A percentile compares a stretch with the other conserved stretches of the same genome.
phyloP scores from a whole-genome alignment of 1,284 basidiomycete species.

The Pseudozyma flocculosa region DNA sequence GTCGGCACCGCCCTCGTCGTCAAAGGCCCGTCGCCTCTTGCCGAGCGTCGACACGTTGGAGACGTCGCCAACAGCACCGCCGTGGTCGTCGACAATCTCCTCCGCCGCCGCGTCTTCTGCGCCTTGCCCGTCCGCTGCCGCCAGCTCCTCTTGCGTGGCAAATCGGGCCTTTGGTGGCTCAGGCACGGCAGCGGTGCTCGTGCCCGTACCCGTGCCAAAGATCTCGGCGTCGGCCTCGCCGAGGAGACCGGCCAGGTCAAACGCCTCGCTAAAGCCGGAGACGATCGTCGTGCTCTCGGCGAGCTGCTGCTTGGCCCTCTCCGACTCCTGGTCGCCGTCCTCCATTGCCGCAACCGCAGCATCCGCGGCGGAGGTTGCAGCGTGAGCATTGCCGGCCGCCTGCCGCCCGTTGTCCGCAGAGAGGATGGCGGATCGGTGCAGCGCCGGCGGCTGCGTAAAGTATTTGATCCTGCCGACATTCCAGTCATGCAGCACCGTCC shows the following conservation, averaged over 20 bases:
- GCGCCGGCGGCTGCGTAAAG: constrained; percentile 72
- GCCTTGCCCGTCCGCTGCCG: constrained; percentile 12
- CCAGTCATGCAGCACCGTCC: constrained; percentile 88
- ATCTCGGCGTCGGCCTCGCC: constrained; percentile 54
- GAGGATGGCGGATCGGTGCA: constrained; percentile 28
- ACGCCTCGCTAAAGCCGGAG: constrained; percentile 45
- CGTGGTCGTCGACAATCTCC: constrained; percentile 1
- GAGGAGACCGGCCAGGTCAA: constrained; percentile 52
- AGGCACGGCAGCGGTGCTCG: not conserved
- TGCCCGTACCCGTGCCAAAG: constrained; percentile 36
- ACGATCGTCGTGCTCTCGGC: constrained; percentile 30
- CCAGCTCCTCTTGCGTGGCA: constrained; percentile 4
- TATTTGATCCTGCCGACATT: constrained; percentile 94
- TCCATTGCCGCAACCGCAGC: no score
- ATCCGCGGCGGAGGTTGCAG: constrained; percentile 2
- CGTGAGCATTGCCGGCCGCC: no score
- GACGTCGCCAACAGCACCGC: no score
- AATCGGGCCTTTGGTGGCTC: constrained; percentile 13
- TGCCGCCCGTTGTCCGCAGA: constrained; percentile 1
- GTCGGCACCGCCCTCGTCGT: constrained; percentile 5
- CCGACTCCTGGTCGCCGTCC: no score
- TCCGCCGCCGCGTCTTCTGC: constrained; percentile 6
- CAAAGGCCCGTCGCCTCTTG: constrained; percentile 19
- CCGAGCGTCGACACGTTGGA: constrained; percentile 19
- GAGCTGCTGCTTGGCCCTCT: constrained; percentile 1